Percentiles rank a stretch among this genome's conserved stretches.
phyloP scores from a whole-genome alignment of 352 stramenopile species.

The Pythium chondricola region DNA sequence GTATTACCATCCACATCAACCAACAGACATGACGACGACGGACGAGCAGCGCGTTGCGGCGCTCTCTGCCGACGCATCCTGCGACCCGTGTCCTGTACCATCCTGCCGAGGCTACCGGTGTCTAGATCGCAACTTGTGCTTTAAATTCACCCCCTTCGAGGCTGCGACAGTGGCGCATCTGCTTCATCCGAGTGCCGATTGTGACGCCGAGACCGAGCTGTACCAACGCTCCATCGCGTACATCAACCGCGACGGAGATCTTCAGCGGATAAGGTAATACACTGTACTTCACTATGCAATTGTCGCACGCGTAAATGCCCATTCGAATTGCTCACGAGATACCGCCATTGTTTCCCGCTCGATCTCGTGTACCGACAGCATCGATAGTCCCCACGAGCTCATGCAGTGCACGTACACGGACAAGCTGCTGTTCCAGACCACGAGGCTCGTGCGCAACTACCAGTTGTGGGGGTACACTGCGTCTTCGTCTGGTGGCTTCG shows the following conservation, averaged over 20 bases:
- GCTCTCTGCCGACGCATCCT: no score
- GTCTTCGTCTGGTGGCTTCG: constrained; percentile 39
- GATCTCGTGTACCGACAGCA: constrained; percentile 1
- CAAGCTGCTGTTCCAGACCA: constrained; percentile 61
- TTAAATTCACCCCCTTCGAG: constrained; percentile 31
- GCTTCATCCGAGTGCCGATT: constrained; percentile 31
- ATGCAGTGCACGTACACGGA: constrained; percentile 66
- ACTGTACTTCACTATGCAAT: background rate
- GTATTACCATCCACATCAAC: background rate
- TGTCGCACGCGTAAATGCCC: background rate
- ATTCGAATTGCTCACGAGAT: background rate
- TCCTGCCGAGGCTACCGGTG: constrained; percentile 40
- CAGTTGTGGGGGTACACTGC: constrained; percentile 66
- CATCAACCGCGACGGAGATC: constrained; percentile 18
- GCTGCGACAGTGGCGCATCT: constrained; percentile 25
- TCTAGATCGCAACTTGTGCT: constrained; percentile 56
- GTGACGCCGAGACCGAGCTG: constrained; percentile 22
- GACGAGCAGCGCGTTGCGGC: no score
- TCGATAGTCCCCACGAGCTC: constrained; percentile 46
- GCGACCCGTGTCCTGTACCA: background rate
- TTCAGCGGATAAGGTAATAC: constrained; percentile 34
- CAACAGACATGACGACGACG: background rate
- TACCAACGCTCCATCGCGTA: constrained; percentile 34
- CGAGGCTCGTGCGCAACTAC: constrained; percentile 63
- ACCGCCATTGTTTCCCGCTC: background rate